Base-by-base conservation (phyloP, 2,329 filamentous ascomycete species). In the Fusarium albidum region DNA sequence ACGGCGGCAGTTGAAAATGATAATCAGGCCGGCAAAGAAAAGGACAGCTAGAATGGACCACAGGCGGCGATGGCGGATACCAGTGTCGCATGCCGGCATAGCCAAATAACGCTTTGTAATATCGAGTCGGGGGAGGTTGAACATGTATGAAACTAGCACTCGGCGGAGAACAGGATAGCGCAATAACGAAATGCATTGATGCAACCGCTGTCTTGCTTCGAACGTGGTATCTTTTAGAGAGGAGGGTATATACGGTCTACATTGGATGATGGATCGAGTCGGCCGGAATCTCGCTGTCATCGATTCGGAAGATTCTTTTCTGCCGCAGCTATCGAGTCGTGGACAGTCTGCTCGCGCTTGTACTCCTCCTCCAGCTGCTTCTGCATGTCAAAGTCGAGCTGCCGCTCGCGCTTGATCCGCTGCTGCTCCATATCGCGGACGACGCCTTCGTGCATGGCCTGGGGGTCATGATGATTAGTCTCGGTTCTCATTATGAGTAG, bases 401-500 rank as follows among this genome's bases (percentile, higher is more conserved):
- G 91, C 53, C 95, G 88, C 73, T 99, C 95, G 63, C 85, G 84
- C 77, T 97, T 97, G 62, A 97, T 73, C 38, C 90, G 87, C 72
- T 96, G 93, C 70, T 96, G 92, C 70, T 98, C 94, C 81, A 97
- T 90, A 69, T 99, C 95, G 60, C 94, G 90, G 61, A 98, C 79
- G 34, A 99, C 95, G 37, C 95, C 95, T 63, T 89, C 85, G 70
- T 99, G 95, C 95, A 99, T 99, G 51, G 91, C 90, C 95, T 94
- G 58, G 28, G 11, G 27, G 34, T 42, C 11, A 27, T 34, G 13
- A 15, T 15, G 17, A 43, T 63, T 55, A 64, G 57, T 15, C 17
- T 50, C 6, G 18, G 29, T 18, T 32, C 17, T n/a, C 5, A 26
- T 34, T 2, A 10, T 5, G 9, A 3, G n/a, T 35, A 27, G 14